A percentile compares a stretch with the other conserved stretches of the same genome.
phyloP scores from a whole-genome alignment of 1,284 basidiomycete species.

The Psilocybe mexicana region DNA sequence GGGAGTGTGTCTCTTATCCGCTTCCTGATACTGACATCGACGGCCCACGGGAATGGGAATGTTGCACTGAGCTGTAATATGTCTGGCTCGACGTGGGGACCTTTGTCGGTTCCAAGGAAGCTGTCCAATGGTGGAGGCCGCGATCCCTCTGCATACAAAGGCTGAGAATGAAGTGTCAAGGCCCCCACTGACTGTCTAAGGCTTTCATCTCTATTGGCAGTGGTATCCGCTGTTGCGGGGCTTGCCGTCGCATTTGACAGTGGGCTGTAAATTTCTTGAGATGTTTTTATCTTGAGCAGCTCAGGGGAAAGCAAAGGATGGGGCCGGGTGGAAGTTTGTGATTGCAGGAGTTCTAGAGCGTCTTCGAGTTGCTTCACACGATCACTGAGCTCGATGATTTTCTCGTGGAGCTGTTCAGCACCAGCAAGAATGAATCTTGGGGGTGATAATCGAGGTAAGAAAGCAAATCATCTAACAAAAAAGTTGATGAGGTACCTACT shows the following conservation, averaged over 20 bases:
- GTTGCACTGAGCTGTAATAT: constrained; percentile 59
- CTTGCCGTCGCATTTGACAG: constrained; percentile 16
- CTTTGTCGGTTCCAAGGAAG: constrained; percentile 13
- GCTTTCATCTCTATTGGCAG: constrained; percentile 24
- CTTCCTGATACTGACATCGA: constrained; percentile 56
- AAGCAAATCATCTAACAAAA: constrained; percentile 1
- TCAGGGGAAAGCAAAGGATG: constrained; percentile 55
- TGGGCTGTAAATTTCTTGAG: constrained; percentile 45
- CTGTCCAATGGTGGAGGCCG: constrained; percentile 15
- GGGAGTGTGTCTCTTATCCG: constrained; percentile 62
- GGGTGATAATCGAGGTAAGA: not conserved
- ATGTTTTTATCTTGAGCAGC: constrained; percentile 50
- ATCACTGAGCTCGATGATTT: constrained; percentile 57
- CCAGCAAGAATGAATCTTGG: constrained; percentile 61
- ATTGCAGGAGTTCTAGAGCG: constrained; percentile 46
- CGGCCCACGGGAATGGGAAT: constrained; percentile 63
- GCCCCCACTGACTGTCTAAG: constrained; percentile 24
- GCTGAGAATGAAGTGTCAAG: constrained; percentile 24
- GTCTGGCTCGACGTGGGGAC: constrained; percentile 47
- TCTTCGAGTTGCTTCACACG: constrained; percentile 63
- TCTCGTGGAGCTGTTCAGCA: constrained; percentile 63
- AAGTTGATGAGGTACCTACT: constrained; percentile 38
- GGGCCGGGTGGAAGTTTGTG: constrained; percentile 37
- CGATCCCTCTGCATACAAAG: constrained; percentile 24
- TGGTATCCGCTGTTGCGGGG: constrained; percentile 5